Conservation (phyloP, 495 filamentous ascomycete genomes). For the Podospora comata region DNA sequence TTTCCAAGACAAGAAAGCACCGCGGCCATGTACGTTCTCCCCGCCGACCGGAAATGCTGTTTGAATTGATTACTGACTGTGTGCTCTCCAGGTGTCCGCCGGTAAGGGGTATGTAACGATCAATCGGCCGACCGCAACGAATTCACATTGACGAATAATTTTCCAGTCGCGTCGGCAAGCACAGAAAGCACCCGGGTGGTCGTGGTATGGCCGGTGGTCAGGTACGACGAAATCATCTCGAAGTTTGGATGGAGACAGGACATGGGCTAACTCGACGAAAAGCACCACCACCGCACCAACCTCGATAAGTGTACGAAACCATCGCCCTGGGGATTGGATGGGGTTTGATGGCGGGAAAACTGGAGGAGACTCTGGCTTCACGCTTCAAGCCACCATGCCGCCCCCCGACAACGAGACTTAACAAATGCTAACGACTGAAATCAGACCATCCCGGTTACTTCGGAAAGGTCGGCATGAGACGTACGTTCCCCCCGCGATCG, state of each 20-base stretch:
- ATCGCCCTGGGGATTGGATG: slow-evolving; percentile 10
- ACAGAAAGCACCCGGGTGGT: slow-evolving; percentile 41
- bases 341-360: not conserved
- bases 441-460: slow-evolving; percentile 41
- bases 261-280: slow-evolving; percentile 30
- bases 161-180: slow-evolving; percentile 38
- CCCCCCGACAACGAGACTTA: not conserved
- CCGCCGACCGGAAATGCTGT: slow-evolving; percentile 4
- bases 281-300: slow-evolving; percentile 40
- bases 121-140: slow-evolving; percentile 23
- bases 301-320: slow-evolving; percentile 36
- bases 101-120: slow-evolving; percentile 38
- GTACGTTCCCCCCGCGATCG: slow-evolving; percentile 16
- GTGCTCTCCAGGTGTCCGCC: slow-evolving; percentile 35
- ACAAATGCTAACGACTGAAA: slow-evolving; percentile 23
- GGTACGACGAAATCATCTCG: slow-evolving; percentile 23
- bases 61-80: slow-evolving; percentile 26
- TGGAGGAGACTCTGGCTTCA: not conserved
- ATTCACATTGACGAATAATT: slow-evolving; percentile 26
- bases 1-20: slow-evolving; percentile 42
- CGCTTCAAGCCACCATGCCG: slow-evolving; percentile 12
- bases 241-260: slow-evolving; percentile 8
- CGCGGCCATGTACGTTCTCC: slow-evolving; percentile 37
- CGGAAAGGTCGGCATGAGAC: slow-evolving; percentile 40
- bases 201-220: slow-evolving; percentile 43